Base-by-base conservation (phyloP, 208 protist species). In the Acanthamoeba triangularis region DNA sequence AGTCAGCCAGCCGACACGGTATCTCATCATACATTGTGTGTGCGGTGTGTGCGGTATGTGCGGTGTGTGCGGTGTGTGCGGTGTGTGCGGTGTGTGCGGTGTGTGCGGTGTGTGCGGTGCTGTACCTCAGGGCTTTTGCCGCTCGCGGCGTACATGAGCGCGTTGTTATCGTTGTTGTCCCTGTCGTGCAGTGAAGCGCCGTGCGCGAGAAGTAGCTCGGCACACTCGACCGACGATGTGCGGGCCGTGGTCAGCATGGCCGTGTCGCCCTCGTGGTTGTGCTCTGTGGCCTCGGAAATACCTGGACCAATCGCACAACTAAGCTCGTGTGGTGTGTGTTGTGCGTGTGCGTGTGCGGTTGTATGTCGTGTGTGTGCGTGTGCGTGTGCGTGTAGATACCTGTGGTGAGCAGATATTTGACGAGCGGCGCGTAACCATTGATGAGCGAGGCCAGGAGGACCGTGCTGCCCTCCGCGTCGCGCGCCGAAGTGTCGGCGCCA, bases 401-500 rank as follows among this genome's bases (percentile, higher is more conserved):
- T 23, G 52, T 25, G 49, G 78, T 63, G 28, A 87, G 78, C 11
- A 87, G 78, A 20, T 87, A 87, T 35, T 87, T 87, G 49, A 87
- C 78, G 47, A 87, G 20, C 4, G 41, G 41, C 47, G 78, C 78
- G 23, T 87, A 87, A 13, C 78, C 78, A 16, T 87, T 87, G 78
- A 87, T 87, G 52, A 87, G 78, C 8, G 78, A 87, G 0, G 78
- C 78, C 25, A 87, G 78, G 10, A 87, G 78, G 41, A 87, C 28
- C n/a, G 78, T 87, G 52, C 78, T 87, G 78, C 78, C 78, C 52
- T 87, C 78, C 3, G 30, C n/a, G n/a, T 87, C 78, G 47, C 78
- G 41, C n/a, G 33, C 78, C 2, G 78, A 63, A 6, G 33, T 33
- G 33, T 87, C 47, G 10, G 78, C 78, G 0, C 78, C 78, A 10